Conservation (phyloP, 345 rosid species). For the Durio zibethinus region DNA sequence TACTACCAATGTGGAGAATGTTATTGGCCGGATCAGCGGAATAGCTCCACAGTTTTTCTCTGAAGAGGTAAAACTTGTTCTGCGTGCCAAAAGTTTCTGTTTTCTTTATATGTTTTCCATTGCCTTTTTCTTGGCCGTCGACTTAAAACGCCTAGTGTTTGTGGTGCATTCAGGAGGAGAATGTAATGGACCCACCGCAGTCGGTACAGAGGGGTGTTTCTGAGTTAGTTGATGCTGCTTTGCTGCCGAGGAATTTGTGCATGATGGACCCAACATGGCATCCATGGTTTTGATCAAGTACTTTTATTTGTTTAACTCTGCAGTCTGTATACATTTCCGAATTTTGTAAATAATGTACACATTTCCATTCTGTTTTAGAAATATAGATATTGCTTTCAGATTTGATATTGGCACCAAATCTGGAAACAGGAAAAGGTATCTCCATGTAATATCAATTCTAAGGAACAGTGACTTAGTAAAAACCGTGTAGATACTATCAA, state of each 20-base stretch:
- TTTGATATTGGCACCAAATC: too few relatives aligned
- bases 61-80: conserved; percentile 96
- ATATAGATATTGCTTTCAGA: not conserved
- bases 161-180: conserved; percentile 61
- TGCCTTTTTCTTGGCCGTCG: not conserved
- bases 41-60: conserved; percentile 77
- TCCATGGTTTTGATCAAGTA: conserved; percentile 81
- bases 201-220: conserved; percentile 87
- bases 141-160: not conserved
- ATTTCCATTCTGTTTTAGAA: too few relatives aligned
- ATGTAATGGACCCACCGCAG: conserved; percentile 75
- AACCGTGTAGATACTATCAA: too few relatives aligned
- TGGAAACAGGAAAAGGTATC: too few relatives aligned
- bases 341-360: too few relatives aligned
- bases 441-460: too few relatives aligned
- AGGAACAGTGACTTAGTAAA: too few relatives aligned
- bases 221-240: conserved; percentile 90
- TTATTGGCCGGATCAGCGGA: conserved; percentile 64
- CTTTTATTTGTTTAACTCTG: too few relatives aligned
- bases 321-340: too few relatives aligned
- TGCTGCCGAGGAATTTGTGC: conserved; percentile 84
- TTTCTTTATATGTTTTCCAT: not conserved
- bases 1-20: conserved; percentile 69
- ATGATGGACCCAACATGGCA: conserved; percentile 99
- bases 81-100: not conserved